phyloP scores from a whole-genome alignment of 495 filamentous ascomycete species.

The Penicillium roqueforti region DNA sequence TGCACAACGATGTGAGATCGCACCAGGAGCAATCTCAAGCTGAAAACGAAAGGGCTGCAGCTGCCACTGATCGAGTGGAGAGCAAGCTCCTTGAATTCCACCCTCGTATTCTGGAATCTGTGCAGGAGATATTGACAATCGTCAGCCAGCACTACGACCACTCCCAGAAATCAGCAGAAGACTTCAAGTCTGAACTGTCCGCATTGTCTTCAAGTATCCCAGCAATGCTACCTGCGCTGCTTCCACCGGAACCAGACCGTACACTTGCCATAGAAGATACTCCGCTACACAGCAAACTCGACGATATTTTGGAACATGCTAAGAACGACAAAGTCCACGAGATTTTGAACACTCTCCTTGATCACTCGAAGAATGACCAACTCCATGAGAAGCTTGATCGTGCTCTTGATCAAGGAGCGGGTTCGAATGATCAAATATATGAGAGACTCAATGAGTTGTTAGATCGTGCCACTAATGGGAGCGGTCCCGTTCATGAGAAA shows the following conservation, averaged over 20 bases:
- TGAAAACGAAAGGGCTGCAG: slow-evolving; percentile 65
- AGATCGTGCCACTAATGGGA: slow-evolving; percentile 45
- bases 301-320: slow-evolving; percentile 66
- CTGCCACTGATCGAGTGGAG: slow-evolving; percentile 70
- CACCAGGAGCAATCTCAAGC: slow-evolving; percentile 75
- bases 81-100: slow-evolving; percentile 72
- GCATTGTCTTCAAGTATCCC: slow-evolving; percentile 50
- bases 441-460: slow-evolving; percentile 56
- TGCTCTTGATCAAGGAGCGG: slow-evolving; percentile 58
- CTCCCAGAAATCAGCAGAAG: slow-evolving; percentile 48
- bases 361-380: slow-evolving; percentile 46
- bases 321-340: slow-evolving; percentile 60
- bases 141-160: slow-evolving; percentile 79
- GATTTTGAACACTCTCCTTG: slow-evolving; percentile 77
- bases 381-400: slow-evolving; percentile 43
- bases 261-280: slow-evolving; percentile 51
- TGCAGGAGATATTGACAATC: slow-evolving; percentile 76
- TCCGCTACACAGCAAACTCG: slow-evolving; percentile 76
- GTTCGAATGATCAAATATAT: slow-evolving; percentile 48
- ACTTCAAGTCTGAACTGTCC: slow-evolving; percentile 49
- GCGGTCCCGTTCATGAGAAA: slow-evolving; percentile 76
- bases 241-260: slow-evolving; percentile 40
- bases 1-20: slow-evolving; percentile 62
- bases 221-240: slow-evolving; percentile 43
- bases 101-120: slow-evolving; percentile 74